phyloP scores from a whole-genome alignment of 805 yeast genomes.

The Metschnikowia arizonensis region DNA sequence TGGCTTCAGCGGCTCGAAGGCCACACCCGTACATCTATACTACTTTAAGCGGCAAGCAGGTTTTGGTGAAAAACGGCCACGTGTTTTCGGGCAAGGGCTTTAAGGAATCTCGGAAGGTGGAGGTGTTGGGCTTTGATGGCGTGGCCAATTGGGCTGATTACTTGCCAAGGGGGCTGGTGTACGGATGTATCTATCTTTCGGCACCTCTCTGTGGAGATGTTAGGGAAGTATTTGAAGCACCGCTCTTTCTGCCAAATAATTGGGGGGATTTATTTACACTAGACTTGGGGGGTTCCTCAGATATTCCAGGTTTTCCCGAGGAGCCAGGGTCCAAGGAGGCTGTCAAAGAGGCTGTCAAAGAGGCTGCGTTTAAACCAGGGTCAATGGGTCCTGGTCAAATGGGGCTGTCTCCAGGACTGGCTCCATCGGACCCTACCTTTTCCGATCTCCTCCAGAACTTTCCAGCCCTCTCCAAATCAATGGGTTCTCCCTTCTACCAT shows the following conservation, averaged over 20 bases:
- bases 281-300: too few species aligned
- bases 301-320: too few species aligned
- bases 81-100: constrained; percentile 60
- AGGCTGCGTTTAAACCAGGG: too few species aligned
- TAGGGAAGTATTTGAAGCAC: neutral
- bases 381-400: too few species aligned
- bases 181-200: neutral
- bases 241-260: constrained; percentile 1
- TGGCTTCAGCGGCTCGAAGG: constrained; percentile 25
- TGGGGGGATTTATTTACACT: too few species aligned
- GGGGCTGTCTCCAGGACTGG: too few species aligned
- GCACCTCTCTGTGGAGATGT: constrained; percentile 1
- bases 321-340: neutral
- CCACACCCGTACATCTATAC: constrained; percentile 42
- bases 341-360: too few species aligned
- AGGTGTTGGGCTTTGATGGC: constrained; percentile 44
- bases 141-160: constrained; percentile 56
- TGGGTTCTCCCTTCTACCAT: constrained; percentile 34
- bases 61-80: constrained; percentile 51
- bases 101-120: constrained; percentile 40
- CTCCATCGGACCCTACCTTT: constrained; percentile 23
- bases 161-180: constrained; percentile 33
- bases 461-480: constrained; percentile 38
- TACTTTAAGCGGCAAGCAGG: constrained; percentile 54
- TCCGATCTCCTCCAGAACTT: constrained; percentile 35